Conservation (phyloP, 768 basidiomycete genomes). For the Pleurotus pulmonarius region DNA sequence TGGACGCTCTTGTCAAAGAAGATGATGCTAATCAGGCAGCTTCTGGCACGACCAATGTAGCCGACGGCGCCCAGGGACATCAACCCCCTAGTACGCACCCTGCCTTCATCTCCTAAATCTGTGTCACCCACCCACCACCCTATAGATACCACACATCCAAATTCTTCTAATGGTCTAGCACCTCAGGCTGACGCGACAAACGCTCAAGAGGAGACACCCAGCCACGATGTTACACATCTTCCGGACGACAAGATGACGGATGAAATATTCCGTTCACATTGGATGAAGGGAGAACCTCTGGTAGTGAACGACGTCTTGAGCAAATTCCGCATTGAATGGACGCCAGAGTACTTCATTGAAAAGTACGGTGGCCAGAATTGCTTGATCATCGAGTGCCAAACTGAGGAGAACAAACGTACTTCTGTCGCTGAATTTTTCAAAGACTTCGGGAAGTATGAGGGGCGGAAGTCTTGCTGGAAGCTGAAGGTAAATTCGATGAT, state of each 20-base stretch:
- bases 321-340: conserved; percentile 72
- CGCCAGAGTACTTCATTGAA: conserved; percentile 74
- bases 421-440: conserved; percentile 80
- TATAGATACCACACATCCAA: not conserved
- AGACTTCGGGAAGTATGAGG: conserved; percentile 67
- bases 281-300: conserved; percentile 73
- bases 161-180: not conserved
- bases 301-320: conserved; percentile 66
- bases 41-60: not conserved
- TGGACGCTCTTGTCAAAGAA: conserved; percentile 50
- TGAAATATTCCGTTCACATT: conserved; percentile 61
- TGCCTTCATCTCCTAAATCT: no score
- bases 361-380: conserved; percentile 62
- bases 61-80: not conserved
- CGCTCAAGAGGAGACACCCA: conserved; percentile 34
- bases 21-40: conserved; percentile 6
- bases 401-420: conserved; percentile 55
- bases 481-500: conserved; percentile 52
- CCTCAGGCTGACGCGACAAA: not conserved
- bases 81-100: not conserved
- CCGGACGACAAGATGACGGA: conserved; percentile 48
- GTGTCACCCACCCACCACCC: no score
- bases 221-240: conserved; percentile 43
- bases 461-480: conserved; percentile 60
- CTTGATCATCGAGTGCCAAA: conserved; percentile 81